Evolutionary conservation across 306 rosid genomes (phyloP).

Genomic region (Acmispon strigosus): DNA sequence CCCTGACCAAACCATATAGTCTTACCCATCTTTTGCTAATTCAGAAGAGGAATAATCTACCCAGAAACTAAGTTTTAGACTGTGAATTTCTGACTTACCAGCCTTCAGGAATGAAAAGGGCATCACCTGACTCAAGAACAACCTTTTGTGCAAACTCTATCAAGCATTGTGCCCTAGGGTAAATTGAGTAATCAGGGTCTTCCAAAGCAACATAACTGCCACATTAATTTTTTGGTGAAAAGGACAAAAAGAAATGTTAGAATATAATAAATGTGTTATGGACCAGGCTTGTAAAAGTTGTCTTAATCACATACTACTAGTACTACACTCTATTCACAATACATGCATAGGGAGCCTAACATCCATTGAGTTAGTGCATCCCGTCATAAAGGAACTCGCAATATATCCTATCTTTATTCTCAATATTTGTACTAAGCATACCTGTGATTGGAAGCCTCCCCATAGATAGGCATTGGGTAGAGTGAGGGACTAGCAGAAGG

Average conservation of each 20-base stretch:
- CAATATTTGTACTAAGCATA: conserved; percentile 5
- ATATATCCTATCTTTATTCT: neutral
- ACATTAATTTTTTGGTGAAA: neutral
- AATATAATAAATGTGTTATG: neutral
- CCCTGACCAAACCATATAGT: neutral
- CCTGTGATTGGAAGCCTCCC: conserved; percentile 99
- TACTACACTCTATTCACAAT: neutral
- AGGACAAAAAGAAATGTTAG: conserved; percentile 9
- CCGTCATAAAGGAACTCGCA: neutral
- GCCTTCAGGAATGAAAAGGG: conserved; percentile 97
- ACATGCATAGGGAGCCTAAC: conserved; percentile 3
- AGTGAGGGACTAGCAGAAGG: conserved; percentile 79
- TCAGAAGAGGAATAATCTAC: conserved; percentile 15
- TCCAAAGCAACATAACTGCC: conserved; percentile 77
- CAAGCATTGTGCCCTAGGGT: conserved; percentile 71
- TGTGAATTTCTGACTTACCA: conserved; percentile 45
- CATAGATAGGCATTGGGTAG: conserved; percentile 82
- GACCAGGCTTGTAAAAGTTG: neutral
- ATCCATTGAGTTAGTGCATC: neutral
- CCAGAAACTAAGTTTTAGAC: conserved; percentile 16
- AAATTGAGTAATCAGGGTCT: conserved; percentile 60
- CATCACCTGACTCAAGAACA: conserved; percentile 80
- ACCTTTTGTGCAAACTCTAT: conserved; percentile 59
- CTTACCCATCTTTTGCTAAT: neutral
- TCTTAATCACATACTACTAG: neutral